Evolutionary conservation across 2,329 filamentous ascomycete genomes (phyloP).

Genomic region (Epichloe festucae): DNA sequence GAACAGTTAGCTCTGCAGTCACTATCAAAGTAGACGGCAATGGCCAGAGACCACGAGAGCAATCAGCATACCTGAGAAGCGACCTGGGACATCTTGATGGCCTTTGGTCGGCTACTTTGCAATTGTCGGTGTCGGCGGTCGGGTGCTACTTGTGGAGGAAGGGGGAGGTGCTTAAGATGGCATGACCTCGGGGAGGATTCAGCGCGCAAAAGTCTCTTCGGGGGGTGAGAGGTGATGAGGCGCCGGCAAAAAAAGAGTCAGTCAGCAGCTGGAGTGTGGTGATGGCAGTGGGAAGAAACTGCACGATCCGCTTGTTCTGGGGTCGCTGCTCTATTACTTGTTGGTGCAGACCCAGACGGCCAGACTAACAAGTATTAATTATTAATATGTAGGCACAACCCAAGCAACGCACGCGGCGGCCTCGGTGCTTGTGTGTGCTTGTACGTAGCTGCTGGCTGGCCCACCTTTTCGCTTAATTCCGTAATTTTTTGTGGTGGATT

Average conservation of each 20-base stretch:
- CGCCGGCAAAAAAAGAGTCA: constrained; percentile 3
- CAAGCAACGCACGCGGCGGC: background rate
- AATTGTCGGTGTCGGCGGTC: constrained; percentile 31
- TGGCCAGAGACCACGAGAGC: background rate
- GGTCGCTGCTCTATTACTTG: background rate
- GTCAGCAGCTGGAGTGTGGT: constrained; percentile 5
- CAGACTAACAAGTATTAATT: no score
- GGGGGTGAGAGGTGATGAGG: constrained; percentile 7
- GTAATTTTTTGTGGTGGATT: constrained; percentile 14
- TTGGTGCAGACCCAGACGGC: no score
- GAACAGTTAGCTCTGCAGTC: background rate
- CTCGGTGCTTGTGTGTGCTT: no score
- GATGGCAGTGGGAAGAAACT: constrained; percentile 11
- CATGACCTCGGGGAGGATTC: constrained; percentile 23
- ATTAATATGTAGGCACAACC: no score
- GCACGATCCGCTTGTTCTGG: constrained; percentile 6
- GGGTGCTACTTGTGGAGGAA: constrained; percentile 19
- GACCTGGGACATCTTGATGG: constrained; percentile 45
- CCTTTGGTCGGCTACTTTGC: constrained; percentile 17
- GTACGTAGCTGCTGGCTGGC: background rate
- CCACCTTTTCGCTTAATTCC: constrained; percentile 12
- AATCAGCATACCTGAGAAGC: constrained; percentile 41
- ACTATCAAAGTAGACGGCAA: background rate
- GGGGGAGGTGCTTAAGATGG: constrained; percentile 22
- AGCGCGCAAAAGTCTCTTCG: constrained; percentile 9